Evolutionary conservation across 2,329 filamentous ascomycete genomes (phyloP).

Genomic region (Teratosphaeria destructans): DNA sequence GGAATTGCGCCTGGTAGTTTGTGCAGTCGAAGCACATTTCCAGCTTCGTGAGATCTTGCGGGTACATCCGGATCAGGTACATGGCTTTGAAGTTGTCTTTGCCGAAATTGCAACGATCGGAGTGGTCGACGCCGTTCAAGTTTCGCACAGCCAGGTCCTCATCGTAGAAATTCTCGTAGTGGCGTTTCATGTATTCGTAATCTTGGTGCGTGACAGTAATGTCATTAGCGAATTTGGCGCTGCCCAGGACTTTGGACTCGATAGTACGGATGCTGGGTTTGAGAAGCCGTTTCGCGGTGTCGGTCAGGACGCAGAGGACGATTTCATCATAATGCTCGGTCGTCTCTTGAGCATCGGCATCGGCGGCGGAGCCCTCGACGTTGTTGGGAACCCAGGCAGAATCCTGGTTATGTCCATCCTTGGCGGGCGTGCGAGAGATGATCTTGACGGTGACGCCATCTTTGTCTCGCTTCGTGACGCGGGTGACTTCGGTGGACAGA

Average conservation of each 20-base stretch:
- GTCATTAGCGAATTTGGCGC: constrained; percentile 59
- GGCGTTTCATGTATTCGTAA: constrained; percentile 52
- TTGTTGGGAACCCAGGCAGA: constrained; percentile 32
- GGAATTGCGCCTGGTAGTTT: constrained; percentile 65
- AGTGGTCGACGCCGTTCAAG: constrained; percentile 34
- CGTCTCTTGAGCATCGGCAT: constrained; percentile 31
- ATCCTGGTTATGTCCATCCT: constrained; percentile 36
- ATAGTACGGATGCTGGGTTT: constrained; percentile 47
- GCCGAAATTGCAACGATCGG: constrained; percentile 33
- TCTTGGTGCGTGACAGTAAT: constrained; percentile 62
- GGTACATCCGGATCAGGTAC: constrained; percentile 55
- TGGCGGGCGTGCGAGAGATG: constrained; percentile 32
- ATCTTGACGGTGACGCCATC: constrained; percentile 42
- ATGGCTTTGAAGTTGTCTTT: constrained; percentile 49
- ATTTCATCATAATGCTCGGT: constrained; percentile 53
- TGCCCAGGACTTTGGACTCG: constrained; percentile 59
- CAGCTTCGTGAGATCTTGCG: constrained; percentile 43
- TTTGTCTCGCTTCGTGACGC: constrained; percentile 42
- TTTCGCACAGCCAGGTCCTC: constrained; percentile 34
- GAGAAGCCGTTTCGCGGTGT: constrained; percentile 49
- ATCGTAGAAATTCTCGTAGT: constrained; percentile 56
- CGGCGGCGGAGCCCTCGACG: constrained; percentile 27
- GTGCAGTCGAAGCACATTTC: constrained; percentile 63
- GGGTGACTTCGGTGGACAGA: constrained; percentile 46
- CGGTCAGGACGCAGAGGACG: constrained; percentile 51